Percentiles rank a stretch among this genome's conserved stretches.
Evolutionary conservation across 768 basidiomycete genomes (phyloP).

Genomic region (Xerocomus potaroensis): DNA sequence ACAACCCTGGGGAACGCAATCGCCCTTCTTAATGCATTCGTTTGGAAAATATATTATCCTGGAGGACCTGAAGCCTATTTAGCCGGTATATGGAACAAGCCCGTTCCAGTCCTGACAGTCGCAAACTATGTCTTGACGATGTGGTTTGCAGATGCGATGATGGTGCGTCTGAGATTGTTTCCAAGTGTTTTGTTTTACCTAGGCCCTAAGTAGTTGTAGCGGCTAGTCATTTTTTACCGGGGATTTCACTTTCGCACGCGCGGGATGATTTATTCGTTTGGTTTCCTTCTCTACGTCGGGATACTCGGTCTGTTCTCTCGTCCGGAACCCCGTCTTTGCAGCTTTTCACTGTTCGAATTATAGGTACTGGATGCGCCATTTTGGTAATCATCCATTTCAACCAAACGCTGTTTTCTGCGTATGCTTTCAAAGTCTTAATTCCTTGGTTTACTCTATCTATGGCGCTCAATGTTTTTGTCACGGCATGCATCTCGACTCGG

Average conservation of each 20-base stretch:
- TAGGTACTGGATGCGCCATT: not conserved
- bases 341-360: not conserved
- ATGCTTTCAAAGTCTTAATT: not conserved
- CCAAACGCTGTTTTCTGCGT: not conserved
- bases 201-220: not conserved
- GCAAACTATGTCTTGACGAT: not conserved
- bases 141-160: not conserved
- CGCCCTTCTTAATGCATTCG: not conserved
- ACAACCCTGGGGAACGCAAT: not conserved
- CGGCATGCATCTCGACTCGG: not conserved
- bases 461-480: not conserved
- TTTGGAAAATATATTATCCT: slow-evolving; percentile 1
- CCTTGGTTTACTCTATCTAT: not conserved
- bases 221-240: not conserved
- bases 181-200: not conserved
- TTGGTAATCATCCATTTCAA: not conserved
- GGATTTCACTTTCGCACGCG: not conserved
- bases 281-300: not conserved
- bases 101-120: not conserved
- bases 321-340: not conserved
- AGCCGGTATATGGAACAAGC: not conserved
- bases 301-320: not conserved
- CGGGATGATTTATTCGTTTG: not conserved
- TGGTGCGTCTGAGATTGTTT: not conserved
- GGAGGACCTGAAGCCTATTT: not conserved